phyloP scores from a whole-genome alignment of 1,284 basidiomycete species.

The Taiwanofungus camphoratus region DNA sequence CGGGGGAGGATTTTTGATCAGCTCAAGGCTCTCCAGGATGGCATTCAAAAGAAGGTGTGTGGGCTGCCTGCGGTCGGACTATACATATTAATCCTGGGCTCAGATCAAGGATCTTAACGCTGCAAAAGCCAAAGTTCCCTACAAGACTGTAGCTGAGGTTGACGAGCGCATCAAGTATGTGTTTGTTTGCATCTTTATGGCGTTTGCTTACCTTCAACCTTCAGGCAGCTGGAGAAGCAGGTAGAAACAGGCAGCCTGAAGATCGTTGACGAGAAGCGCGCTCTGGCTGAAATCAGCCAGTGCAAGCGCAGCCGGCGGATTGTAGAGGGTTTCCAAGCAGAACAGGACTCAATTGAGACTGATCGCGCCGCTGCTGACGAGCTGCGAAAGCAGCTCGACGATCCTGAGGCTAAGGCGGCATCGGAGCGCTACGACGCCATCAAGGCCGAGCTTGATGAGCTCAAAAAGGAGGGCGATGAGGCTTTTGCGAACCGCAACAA shows the following conservation, averaged over 20 bases:
- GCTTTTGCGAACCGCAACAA: constrained; percentile 78
- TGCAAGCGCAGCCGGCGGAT: constrained; percentile 64
- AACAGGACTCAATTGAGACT: constrained; percentile 77
- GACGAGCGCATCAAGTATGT: constrained; percentile 82
- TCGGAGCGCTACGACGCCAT: constrained; percentile 82
- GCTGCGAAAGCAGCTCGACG: constrained; percentile 81
- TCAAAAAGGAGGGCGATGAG: constrained; percentile 87
- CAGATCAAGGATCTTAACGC: constrained; percentile 89
- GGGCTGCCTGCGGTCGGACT: constrained; percentile 3
- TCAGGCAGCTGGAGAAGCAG: constrained; percentile 80
- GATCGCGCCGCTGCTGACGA: constrained; percentile 78
- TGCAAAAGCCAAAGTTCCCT: constrained; percentile 77
- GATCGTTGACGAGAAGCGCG: constrained; percentile 94
- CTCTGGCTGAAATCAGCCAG: constrained; percentile 81
- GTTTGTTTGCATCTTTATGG: background rate
- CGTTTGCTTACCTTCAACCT: constrained; percentile 7
- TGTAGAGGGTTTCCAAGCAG: constrained; percentile 76
- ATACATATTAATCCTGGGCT: constrained; percentile 5
- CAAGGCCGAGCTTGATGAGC: constrained; percentile 80
- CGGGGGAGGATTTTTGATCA: constrained; percentile 80
- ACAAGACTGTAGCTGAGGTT: constrained; percentile 84
- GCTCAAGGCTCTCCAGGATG: constrained; percentile 78
- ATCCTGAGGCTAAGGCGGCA: constrained; percentile 83
- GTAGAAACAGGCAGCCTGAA: constrained; percentile 92
- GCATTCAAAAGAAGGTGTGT: constrained; percentile 76